Evolutionary conservation across 495 filamentous ascomycete species (phyloP).

Genomic region (Penicillium dipodomyicola): DNA sequence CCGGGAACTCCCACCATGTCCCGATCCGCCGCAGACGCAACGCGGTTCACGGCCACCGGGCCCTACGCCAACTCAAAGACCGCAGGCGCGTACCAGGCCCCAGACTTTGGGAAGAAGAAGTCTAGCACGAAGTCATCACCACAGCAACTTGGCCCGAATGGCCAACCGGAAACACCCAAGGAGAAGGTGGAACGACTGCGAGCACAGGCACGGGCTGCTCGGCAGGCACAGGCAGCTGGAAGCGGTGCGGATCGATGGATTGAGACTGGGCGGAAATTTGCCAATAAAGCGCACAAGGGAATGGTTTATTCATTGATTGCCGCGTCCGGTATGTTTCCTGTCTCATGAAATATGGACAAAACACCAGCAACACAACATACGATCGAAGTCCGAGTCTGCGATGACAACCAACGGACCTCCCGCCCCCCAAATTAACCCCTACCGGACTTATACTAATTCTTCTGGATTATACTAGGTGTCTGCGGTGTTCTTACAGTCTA

Average conservation of each 20-base stretch:
- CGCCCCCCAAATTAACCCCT: too few species aligned
- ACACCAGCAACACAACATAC: neutral
- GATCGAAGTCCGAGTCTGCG: conserved; percentile 3
- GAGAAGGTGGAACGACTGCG: conserved; percentile 86
- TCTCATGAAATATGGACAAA: neutral
- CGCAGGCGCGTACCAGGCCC: conserved; percentile 39
- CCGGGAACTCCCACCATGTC: conserved; percentile 52
- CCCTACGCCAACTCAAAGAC: conserved; percentile 80
- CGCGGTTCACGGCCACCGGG: conserved; percentile 89
- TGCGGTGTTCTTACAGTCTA: conserved; percentile 72
- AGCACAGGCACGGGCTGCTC: conserved; percentile 70
- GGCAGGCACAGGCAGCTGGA: conserved; percentile 57
- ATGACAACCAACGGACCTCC: neutral
- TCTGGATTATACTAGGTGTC: conserved; percentile 51
- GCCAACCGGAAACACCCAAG: conserved; percentile 70
- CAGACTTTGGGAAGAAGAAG: conserved; percentile 32
- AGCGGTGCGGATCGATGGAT: conserved; percentile 66
- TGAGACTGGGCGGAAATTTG: conserved; percentile 64
- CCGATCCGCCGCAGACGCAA: conserved; percentile 88
- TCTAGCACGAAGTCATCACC: conserved; percentile 21
- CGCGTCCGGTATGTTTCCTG: conserved; percentile 64
- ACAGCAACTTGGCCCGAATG: conserved; percentile 31
- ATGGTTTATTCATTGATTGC: conserved; percentile 73
- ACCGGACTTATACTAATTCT: conserved; percentile 1
- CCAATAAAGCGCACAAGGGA: conserved; percentile 79